These are phyloP conservation scores for Cercospora zeae-maydis DNA, from an alignment of 2,329 filamentous ascomycete genomes.

Conservation along the genomic window DNA sequence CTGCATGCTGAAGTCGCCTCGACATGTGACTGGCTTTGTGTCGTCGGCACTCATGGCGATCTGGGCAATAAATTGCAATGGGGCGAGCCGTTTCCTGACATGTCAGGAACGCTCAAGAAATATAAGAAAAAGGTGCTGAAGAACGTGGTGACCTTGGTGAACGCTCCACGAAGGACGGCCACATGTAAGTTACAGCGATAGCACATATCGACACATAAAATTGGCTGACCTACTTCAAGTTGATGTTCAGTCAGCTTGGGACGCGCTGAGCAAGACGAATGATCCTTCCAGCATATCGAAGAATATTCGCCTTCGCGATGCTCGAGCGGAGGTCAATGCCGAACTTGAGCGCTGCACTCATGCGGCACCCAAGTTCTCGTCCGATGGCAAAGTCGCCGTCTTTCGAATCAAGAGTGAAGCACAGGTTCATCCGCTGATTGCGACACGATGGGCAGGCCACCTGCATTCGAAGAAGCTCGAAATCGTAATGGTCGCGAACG, in stretches of 20 bases:
- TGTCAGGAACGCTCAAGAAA: constrained; percentile 57
- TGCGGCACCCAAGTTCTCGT: constrained; percentile 60
- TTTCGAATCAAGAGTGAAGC: constrained; percentile 58
- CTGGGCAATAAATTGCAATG: constrained; percentile 63
- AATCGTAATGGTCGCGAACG: constrained; percentile 64
- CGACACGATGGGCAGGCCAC: constrained; percentile 62
- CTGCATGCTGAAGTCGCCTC: constrained; percentile 51
- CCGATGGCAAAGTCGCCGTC: constrained; percentile 60
- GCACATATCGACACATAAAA: background rate
- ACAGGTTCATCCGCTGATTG: constrained; percentile 65
- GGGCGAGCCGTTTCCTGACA: constrained; percentile 64
- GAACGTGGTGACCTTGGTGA: constrained; percentile 60
- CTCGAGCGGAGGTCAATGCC: constrained; percentile 56
- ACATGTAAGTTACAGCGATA: constrained; percentile 37
- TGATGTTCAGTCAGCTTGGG: constrained; percentile 60
- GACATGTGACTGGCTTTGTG: constrained; percentile 59
- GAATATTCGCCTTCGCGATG: constrained; percentile 50
- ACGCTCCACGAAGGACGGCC: constrained; percentile 62
- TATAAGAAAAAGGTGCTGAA: constrained; percentile 62
- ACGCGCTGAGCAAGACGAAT: constrained; percentile 51
- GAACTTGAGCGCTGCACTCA: constrained; percentile 62
- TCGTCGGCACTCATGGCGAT: constrained; percentile 61
- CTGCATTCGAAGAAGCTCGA: constrained; percentile 58
- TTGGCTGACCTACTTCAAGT: constrained; percentile 26
- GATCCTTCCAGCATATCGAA: constrained; percentile 52